Evolutionary conservation across 2,329 filamentous ascomycete genomes (phyloP), one percentile per base, ranked within the genome.

Genomic region (Fusarium gaditjirri): DNA sequence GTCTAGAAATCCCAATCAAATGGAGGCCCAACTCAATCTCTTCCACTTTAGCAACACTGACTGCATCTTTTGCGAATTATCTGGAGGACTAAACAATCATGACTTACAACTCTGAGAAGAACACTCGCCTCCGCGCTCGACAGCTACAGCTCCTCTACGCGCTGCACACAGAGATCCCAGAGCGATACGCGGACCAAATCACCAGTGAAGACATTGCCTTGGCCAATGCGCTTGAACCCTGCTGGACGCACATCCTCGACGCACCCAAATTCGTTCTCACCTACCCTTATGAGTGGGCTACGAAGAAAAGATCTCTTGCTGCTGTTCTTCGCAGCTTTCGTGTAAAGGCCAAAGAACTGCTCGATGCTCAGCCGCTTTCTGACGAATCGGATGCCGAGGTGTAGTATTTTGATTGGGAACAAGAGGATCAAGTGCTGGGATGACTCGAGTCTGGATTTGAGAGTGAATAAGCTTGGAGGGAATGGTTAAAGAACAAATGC

Each of bases 11-110:
- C 27, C 27, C 27, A 29, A 29, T 29, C 9, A 29, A 29, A 29
- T 29, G 9, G 27, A 29, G 27, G 27, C 27, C 27, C 27, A 29
- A 9, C 27, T 31, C 10, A 17, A 47, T 17, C 10, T n/a, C 27
- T 9, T 13, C 5, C 5, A 31, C 7, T 4, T 1, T 5, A 0
- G 23, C 10, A 13, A 6, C 16, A 23, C 16, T 17, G 3, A n/a
- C 13, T 1, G 12, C 3, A 47, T 17, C 35, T 9, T 17, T 17
- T 36, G 2, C 16, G 16, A 35, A 35, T 17, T 35, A 7, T 35
- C 9, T 11, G 8, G 14, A 17, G 8, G 9, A 35, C 6, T 9
- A 35, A 16, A 16, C 16, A 23, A 9, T 13, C 5, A 49, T 49
- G 46, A 11, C 46, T 19, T 49, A 33, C 11, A 49, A 1, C 16